Evolutionary conservation across 257 asterid species (phyloP).

Genomic region (Galeopsis tetrahit): DNA sequence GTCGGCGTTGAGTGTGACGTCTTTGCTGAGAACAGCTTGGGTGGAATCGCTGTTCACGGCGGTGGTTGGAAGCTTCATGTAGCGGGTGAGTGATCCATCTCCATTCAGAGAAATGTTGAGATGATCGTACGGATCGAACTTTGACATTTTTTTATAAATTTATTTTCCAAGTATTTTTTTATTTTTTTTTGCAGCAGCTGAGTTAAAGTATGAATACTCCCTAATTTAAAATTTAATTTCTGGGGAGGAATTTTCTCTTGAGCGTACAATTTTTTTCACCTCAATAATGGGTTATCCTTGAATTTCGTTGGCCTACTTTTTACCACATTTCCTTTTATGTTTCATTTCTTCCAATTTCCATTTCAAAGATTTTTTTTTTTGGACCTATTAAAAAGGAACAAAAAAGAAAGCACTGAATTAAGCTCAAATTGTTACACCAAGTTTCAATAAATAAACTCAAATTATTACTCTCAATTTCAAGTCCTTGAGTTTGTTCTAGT

Average conservation of each 20-base stretch:
- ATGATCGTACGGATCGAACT: conserved; percentile 83
- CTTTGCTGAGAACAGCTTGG: conserved; percentile 74
- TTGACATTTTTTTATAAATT: conserved; percentile 46
- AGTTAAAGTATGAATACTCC: not conserved
- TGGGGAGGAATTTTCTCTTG: conserved; percentile 9
- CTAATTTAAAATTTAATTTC: conserved; percentile 5
- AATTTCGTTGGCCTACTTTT: conserved; percentile 28
- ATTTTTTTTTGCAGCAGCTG: not conserved
- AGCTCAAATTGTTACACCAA: too few relatives aligned
- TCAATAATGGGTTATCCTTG: conserved; percentile 25
- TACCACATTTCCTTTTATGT: not conserved
- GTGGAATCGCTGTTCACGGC: conserved; percentile 61
- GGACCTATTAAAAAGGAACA: not conserved
- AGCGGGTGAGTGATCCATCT: conserved; percentile 79
- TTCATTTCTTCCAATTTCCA: not conserved
- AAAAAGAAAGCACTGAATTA: not conserved
- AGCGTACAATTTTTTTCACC: not conserved
- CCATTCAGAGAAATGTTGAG: conserved; percentile 50
- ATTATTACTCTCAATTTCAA: too few relatives aligned
- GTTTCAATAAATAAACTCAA: too few relatives aligned
- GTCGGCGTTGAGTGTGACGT: conserved; percentile 53
- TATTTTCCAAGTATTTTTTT: not conserved
- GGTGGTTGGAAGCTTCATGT: conserved; percentile 57
- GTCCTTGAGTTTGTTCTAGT: too few relatives aligned
- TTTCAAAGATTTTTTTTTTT: not conserved